Conservation (phyloP, 208 protist species). For the Naegleria lovaniensis region DNA sequence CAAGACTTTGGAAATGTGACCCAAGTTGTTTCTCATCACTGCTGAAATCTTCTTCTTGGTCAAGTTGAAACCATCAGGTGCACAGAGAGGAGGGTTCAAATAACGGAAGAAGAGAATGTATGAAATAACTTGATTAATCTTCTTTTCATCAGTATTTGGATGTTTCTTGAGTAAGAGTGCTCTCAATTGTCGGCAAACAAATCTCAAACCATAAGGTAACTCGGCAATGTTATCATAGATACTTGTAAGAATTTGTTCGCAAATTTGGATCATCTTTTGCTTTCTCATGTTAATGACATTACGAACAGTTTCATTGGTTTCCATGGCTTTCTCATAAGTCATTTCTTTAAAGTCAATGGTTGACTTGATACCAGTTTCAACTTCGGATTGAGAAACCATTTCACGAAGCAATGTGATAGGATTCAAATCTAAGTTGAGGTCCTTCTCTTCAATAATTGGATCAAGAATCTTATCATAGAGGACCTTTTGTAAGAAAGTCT, state of each 20-base stretch:
- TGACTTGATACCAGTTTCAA: conserved; percentile 51
- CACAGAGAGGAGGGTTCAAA: conserved; percentile 57
- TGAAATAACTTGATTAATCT: conserved; percentile 53
- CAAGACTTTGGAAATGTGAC: conserved; percentile 54
- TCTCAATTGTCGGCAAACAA: conserved; percentile 50
- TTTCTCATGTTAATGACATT: conserved; percentile 47
- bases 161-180: conserved; percentile 33
- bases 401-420: conserved; percentile 45
- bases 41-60: conserved; percentile 19
- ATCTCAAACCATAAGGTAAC: conserved; percentile 61
- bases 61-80: conserved; percentile 55
- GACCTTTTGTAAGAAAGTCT: conserved; percentile 44
- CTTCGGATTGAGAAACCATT: conserved; percentile 53
- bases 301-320: conserved; percentile 29
- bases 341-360: conserved; percentile 48
- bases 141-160: conserved; percentile 32
- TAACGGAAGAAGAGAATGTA: conserved; percentile 65
- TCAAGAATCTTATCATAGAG: conserved; percentile 49
- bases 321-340: conserved; percentile 48
- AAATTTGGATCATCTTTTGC: conserved; percentile 43
- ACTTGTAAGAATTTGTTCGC: conserved; percentile 47
- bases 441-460: conserved; percentile 47
- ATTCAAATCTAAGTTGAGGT: conserved; percentile 53
- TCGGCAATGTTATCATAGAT: conserved; percentile 45
- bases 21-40: conserved; percentile 47